A percentile compares a stretch with the other conserved stretches of the same genome.
phyloP scores from a whole-genome alignment of 192 early-diverging fungal genomes.

The Coemansia sp. region DNA sequence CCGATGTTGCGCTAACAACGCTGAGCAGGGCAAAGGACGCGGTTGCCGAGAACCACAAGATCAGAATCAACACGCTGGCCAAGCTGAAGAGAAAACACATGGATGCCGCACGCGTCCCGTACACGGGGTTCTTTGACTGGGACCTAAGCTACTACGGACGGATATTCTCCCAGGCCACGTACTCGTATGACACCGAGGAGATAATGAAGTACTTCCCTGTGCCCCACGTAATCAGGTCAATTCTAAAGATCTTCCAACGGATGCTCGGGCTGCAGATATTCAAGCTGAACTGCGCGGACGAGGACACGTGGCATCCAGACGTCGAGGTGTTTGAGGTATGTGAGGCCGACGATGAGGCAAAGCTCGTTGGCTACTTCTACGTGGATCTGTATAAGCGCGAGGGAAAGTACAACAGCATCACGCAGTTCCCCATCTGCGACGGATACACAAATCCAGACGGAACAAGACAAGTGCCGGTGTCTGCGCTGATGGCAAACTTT shows the following conservation, averaged over 20 bases:
- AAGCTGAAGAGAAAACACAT: conserved; percentile 58
- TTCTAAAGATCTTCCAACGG: conserved; percentile 65
- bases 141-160: conserved; percentile 68
- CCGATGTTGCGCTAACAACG: conserved; percentile 60
- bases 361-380: conserved; percentile 66
- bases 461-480: conserved; percentile 54
- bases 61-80: conserved; percentile 57
- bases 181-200: conserved; percentile 63
- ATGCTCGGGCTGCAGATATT: conserved; percentile 63
- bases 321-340: conserved; percentile 68
- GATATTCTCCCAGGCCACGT: conserved; percentile 59
- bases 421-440: conserved; percentile 64
- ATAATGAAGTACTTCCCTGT: conserved; percentile 70
- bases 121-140: conserved; percentile 58
- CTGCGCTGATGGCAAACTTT: conserved; percentile 62
- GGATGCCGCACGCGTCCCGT: conserved; percentile 32
- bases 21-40: conserved; percentile 53
- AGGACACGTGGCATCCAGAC: conserved; percentile 67
- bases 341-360: conserved; percentile 49
- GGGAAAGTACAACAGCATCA: conserved; percentile 63
- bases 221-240: conserved; percentile 52
- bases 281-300: conserved; percentile 47
- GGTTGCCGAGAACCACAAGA: conserved; percentile 50
- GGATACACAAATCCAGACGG: conserved; percentile 57
- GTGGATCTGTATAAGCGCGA: conserved; percentile 69